phyloP scores from a whole-genome alignment of 805 yeast species.

The Tetrapisispora fleetii region DNA sequence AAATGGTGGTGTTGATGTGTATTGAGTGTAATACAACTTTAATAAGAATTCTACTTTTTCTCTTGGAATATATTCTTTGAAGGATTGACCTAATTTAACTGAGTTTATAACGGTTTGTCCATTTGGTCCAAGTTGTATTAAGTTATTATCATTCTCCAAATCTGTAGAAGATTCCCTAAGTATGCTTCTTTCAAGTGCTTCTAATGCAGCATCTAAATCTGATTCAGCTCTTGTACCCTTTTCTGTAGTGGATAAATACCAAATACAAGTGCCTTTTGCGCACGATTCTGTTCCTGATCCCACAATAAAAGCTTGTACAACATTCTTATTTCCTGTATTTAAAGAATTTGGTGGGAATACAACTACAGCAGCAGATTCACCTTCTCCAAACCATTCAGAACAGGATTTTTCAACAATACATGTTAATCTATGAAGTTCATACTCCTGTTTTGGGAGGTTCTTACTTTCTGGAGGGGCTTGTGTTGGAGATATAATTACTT shows the following conservation, averaged over 20 bases:
- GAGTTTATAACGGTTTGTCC: slow-evolving; percentile 70
- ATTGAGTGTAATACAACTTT: slow-evolving; percentile 54
- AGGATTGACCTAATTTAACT: slow-evolving; percentile 75
- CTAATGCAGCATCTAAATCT: slow-evolving; percentile 73
- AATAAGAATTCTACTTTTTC: slow-evolving; percentile 54
- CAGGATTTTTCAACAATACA: slow-evolving; percentile 82
- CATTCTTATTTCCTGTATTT: slow-evolving; percentile 50
- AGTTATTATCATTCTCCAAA: slow-evolving; percentile 49
- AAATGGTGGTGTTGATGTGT: slow-evolving; percentile 45
- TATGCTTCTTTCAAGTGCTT: slow-evolving; percentile 68
- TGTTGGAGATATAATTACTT: slow-evolving; percentile 66
- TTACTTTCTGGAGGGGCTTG: slow-evolving; percentile 40
- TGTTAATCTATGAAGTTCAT: slow-evolving; percentile 62
- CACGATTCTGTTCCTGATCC: slow-evolving; percentile 84
- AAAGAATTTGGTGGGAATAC: slow-evolving; percentile 86
- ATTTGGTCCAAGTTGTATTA: slow-evolving; percentile 40
- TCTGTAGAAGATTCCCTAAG: slow-evolving; percentile 64
- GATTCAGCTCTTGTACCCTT: slow-evolving; percentile 56
- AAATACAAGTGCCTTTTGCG: slow-evolving; percentile 75
- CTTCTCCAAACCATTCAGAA: slow-evolving; percentile 82
- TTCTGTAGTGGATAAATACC: slow-evolving; percentile 82
- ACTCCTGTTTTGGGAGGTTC: slow-evolving; percentile 37
- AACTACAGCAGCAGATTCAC: slow-evolving; percentile 76
- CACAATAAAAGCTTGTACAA: slow-evolving; percentile 80
- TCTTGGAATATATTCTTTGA: slow-evolving; percentile 75